These are phyloP conservation scores for Penicillium waksmanii DNA, from an alignment of 495 filamentous ascomycete species.

Conservation along the genomic window DNA sequence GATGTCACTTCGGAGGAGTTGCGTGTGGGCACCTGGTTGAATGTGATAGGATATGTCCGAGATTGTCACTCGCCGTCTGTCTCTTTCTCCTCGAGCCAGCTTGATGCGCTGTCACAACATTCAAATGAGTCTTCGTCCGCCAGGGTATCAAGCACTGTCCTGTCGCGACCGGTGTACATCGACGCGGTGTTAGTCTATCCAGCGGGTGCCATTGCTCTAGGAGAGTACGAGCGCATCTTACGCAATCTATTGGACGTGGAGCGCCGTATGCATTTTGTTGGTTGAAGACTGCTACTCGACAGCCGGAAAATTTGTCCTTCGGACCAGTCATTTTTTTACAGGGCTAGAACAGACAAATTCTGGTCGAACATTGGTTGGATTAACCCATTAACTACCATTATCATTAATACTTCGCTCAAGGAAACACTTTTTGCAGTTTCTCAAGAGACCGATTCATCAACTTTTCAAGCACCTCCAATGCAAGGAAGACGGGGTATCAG, in stretches of 20 bases:
- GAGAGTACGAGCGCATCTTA: constrained; percentile 62
- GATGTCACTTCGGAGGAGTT: constrained; percentile 65
- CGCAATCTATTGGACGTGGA: constrained; percentile 41
- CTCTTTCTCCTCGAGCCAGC: constrained; percentile 22
- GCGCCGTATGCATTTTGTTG: constrained; percentile 12
- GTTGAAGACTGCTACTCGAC: background rate
- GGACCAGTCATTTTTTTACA: background rate
- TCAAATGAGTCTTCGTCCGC: constrained; percentile 1
- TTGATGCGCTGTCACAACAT: constrained; percentile 7
- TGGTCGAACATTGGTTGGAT: background rate
- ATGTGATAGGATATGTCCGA: constrained; percentile 82
- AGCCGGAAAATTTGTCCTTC: background rate
- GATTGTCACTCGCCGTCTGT: constrained; percentile 13
- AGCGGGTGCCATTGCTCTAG: constrained; percentile 64
- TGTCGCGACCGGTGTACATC: constrained; percentile 42
- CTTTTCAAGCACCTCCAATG: constrained; percentile 22
- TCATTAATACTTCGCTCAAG: constrained; percentile 4
- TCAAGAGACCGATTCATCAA: constrained; percentile 3
- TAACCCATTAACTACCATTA: background rate
- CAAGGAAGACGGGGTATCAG: constrained; percentile 22
- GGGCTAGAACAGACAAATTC: background rate
- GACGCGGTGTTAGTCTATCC: constrained; percentile 72
- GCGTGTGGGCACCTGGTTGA: constrained; percentile 83
- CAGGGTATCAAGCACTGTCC: background rate
- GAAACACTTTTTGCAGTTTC: constrained; percentile 1